Evolutionary conservation across 225 moss, liverwort and hornwort species (phyloP), one percentile per base, ranked within the genome.

Genomic region (Antitrichia curtipendula): DNA sequence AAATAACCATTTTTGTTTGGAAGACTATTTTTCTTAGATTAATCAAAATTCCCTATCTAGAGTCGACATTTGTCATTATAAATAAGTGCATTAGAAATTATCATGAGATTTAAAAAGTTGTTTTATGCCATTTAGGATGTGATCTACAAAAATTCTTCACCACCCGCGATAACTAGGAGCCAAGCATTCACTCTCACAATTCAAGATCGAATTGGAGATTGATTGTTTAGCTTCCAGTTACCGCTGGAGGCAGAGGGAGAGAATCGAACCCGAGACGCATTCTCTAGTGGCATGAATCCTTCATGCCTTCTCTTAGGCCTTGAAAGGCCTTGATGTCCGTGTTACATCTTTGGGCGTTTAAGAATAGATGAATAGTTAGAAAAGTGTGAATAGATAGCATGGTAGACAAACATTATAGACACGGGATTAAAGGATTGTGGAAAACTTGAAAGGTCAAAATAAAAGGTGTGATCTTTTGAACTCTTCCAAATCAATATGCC

Each of bases 211-310:
- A 77, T 56, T 56, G 27, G 7, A 77, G 38, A 56, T 34, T 75
- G 36, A 75, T 34, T 52, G 75, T 34, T 75, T 75, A 0, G 13
- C 4, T 34, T 5, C 5, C 4, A 20, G 1, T 4, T 34, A 34
- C 0, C 0, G 0, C 15, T 3, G 16, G 3, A 54, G 3, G 54
- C 0, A 5, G 6, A 21, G 12, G 25, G 4, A 77, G 7, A 77
- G 16, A 54, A 77, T 77, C 1, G 2, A 77, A 77, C 10, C 4
- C 0, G 0, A 0, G 9, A 2, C 0, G 0, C 7, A 16, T 54
- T 56, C 1, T 36, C 15, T 24, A 1, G 7, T 7, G 4, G n/a
- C 16, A 16, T 2, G 1, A 54, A 56, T 54, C n/a, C 25, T 25
- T n/a, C 10, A 10, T 54, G 16, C 24, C 10, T 54, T n/a, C 0